Percentiles rank a stretch among this genome's conserved stretches.
These are phyloP conservation scores for Paecilomyces sp. DNA, from an alignment of 2,329 filamentous ascomycete species.

Conservation along the genomic window DNA sequence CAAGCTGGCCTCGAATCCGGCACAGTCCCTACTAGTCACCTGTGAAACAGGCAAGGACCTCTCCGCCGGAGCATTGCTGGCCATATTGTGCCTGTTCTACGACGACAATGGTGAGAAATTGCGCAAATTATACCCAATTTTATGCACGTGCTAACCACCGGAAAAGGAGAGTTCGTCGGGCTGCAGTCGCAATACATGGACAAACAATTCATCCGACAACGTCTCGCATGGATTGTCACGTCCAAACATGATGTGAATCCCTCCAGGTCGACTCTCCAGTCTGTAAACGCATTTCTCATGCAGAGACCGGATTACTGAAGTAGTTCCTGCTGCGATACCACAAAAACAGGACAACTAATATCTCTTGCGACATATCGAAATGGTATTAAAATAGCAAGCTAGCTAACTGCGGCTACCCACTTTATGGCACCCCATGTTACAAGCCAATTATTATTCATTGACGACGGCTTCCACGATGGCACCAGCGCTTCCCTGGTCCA, in stretches of 20 bases:
- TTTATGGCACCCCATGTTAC: background rate
- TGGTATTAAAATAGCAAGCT: slow-evolving; percentile 3
- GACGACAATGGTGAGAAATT: slow-evolving; percentile 50
- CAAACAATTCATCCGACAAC: slow-evolving; percentile 70
- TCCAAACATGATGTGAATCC: slow-evolving; percentile 75
- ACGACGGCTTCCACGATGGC: slow-evolving; percentile 42
- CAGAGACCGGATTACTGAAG: slow-evolving; percentile 28
- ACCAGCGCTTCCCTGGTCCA: slow-evolving; percentile 45
- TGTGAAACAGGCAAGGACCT: slow-evolving; percentile 76
- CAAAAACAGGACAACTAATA: slow-evolving; percentile 1
- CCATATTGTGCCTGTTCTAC: slow-evolving; percentile 67
- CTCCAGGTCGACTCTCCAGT: slow-evolving; percentile 76
- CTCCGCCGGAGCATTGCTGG: slow-evolving; percentile 69
- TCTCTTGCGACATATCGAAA: background rate
- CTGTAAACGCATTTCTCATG: slow-evolving; percentile 87
- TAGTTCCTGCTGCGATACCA: background rate
- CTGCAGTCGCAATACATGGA: slow-evolving; percentile 41
- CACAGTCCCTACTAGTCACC: slow-evolving; percentile 48
- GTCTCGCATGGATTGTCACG: slow-evolving; percentile 75
- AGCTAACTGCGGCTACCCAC: background rate
- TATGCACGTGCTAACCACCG: slow-evolving; percentile 12
- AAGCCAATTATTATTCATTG: slow-evolving; percentile 26
- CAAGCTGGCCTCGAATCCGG: slow-evolving; percentile 20
- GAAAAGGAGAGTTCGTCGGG: slow-evolving; percentile 23
- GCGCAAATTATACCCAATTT: slow-evolving; percentile 5